phyloP scores from a whole-genome alignment of 495 filamentous ascomycete genomes.

The Sporormia fimetaria region DNA sequence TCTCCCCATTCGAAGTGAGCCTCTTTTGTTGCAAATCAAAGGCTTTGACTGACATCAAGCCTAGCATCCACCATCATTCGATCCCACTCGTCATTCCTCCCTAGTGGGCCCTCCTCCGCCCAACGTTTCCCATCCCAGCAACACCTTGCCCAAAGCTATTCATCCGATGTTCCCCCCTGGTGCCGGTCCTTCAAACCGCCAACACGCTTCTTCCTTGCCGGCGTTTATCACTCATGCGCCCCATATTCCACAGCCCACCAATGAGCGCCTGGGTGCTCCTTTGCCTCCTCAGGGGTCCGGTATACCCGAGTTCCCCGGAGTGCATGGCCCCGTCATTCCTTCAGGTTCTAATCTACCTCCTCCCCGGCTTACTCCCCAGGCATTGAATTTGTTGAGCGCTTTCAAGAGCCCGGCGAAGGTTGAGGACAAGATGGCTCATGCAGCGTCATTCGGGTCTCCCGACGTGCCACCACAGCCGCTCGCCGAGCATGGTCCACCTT shows the following conservation, averaged over 20 bases:
- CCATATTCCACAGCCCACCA: slow-evolving; percentile 16
- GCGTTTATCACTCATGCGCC: slow-evolving; percentile 24
- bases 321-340: slow-evolving; percentile 39
- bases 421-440: slow-evolving; percentile 47
- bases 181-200: slow-evolving; percentile 17
- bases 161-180: slow-evolving; percentile 22
- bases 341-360: slow-evolving; percentile 47
- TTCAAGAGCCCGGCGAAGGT: slow-evolving; percentile 27
- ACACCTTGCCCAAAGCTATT: too few species aligned
- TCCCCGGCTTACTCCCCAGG: slow-evolving; percentile 45
- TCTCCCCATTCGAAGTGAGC: too few species aligned
- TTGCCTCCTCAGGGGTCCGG: slow-evolving; percentile 45
- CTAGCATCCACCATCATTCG: too few species aligned
- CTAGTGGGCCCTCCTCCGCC: too few species aligned
- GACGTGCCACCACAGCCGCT: slow-evolving; percentile 16
- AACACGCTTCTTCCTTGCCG: slow-evolving; percentile 6
- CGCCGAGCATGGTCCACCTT: slow-evolving; percentile 7
- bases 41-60: too few species aligned
- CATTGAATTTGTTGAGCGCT: slow-evolving; percentile 28
- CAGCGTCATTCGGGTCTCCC: slow-evolving; percentile 43
- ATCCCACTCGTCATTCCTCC: too few species aligned
- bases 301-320: slow-evolving; percentile 8
- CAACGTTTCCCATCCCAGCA: too few species aligned
- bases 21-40: too few species aligned
- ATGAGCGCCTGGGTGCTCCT: slow-evolving; percentile 23